Percentiles rank a stretch among this genome's conserved stretches.
phyloP scores from a whole-genome alignment of 2,329 filamentous ascomycete genomes.

The Phialophora chinensis region DNA sequence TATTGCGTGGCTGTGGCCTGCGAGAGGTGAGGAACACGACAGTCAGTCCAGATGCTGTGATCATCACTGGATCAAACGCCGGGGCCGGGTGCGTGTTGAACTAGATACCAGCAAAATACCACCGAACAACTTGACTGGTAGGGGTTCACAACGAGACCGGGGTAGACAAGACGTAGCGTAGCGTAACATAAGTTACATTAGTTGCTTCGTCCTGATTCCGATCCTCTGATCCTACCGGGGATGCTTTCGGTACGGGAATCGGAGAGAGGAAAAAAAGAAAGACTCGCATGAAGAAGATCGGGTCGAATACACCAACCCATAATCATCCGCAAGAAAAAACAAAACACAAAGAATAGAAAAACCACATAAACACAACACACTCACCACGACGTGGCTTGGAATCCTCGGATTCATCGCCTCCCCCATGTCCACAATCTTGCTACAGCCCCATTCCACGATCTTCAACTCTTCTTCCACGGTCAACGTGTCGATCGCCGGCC shows the following conservation, averaged over 20 bases:
- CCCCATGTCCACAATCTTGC: conserved; percentile 63
- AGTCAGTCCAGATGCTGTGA: conserved; percentile 2
- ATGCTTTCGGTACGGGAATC: not conserved
- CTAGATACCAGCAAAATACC: not conserved
- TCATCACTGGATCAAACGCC: not conserved
- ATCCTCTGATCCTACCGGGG: not conserved
- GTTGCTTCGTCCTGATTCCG: not conserved
- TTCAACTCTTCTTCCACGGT: conserved; percentile 81
- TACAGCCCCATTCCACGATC: conserved; percentile 80
- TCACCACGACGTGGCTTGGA: conserved; percentile 56
- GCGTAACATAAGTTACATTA: not conserved
- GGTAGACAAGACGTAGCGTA: not conserved
- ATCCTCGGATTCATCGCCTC: conserved; percentile 63
- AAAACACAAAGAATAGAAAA: not conserved
- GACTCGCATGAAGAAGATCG: not conserved
- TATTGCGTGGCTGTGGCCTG: conserved; percentile 85
- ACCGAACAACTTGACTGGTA: not conserved
- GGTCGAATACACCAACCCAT: not conserved
- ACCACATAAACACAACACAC: not conserved
- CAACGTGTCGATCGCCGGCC: conserved; percentile 65
- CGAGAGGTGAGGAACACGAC: not conserved
- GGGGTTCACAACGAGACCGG: not conserved
- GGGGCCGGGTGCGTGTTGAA: not conserved
- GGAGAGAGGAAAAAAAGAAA: not conserved
- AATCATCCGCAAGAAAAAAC: not conserved